Evolutionary conservation across 2,329 filamentous ascomycete genomes (phyloP).

Genomic region (Fragosphaeria purpurea): DNA sequence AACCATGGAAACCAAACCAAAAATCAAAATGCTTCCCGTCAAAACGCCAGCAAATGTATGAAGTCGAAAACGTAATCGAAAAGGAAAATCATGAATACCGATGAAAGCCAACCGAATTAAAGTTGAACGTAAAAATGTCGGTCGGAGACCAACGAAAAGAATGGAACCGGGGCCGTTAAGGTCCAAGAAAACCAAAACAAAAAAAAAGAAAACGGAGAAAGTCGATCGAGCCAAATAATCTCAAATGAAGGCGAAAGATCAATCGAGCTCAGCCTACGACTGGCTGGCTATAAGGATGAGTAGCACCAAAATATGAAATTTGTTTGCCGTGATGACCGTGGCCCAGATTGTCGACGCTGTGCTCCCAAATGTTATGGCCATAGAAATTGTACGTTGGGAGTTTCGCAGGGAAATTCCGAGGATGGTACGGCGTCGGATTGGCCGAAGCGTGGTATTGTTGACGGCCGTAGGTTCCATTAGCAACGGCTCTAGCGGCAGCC

Average conservation of each 20-base stretch:
- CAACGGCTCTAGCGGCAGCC: slow-evolving; percentile 27
- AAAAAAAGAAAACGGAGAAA: slow-evolving; percentile 3
- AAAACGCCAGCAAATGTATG: no score
- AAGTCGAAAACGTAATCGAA: background rate
- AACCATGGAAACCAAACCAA: no score
- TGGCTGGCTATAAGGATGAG: slow-evolving; percentile 41
- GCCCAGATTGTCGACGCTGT: slow-evolving; percentile 30
- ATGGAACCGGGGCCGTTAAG: no score
- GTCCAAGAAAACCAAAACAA: background rate
- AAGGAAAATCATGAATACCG: background rate
- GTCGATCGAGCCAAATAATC: background rate
- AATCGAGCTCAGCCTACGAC: slow-evolving; percentile 36
- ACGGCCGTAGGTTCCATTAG: slow-evolving; percentile 20
- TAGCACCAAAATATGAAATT: slow-evolving; percentile 33
- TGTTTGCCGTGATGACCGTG: slow-evolving; percentile 33
- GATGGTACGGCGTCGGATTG: slow-evolving; percentile 31
- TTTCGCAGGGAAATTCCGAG: slow-evolving; percentile 32
- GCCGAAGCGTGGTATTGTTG: slow-evolving; percentile 4
- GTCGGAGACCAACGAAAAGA: slow-evolving; percentile 1
- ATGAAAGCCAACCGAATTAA: background rate
- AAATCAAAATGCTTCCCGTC: no score
- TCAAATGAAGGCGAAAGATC: no score
- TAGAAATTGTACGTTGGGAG: slow-evolving; percentile 34
- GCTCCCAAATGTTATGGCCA: slow-evolving; percentile 40
- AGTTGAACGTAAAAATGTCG: slow-evolving; percentile 4